A percentile compares a stretch with the other conserved stretches of the same genome.
Conservation (phyloP, 495 filamentous ascomycete species). For the Lindgomyces ingoldianus region DNA sequence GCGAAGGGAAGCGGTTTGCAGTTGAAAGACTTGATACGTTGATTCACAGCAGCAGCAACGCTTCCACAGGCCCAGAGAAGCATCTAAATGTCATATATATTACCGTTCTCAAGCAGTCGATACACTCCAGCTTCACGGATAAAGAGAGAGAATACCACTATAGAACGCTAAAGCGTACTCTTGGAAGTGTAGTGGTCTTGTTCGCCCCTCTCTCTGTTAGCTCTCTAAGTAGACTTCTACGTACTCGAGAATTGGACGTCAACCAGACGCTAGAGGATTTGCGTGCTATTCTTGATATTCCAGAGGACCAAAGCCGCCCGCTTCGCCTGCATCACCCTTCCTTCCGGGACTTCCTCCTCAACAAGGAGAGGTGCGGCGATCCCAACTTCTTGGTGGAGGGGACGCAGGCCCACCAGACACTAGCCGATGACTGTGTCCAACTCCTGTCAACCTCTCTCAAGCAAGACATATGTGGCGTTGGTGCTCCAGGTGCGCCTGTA, state of each 20-base stretch:
- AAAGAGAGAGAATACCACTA: background rate
- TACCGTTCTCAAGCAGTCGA: constrained; percentile 4
- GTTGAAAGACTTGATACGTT: constrained; percentile 13
- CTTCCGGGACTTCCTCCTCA: constrained; percentile 57
- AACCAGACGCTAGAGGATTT: constrained; percentile 24
- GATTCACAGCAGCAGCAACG: background rate
- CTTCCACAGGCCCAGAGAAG: background rate
- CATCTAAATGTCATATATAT: constrained; percentile 5
- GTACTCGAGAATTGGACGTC: constrained; percentile 21
- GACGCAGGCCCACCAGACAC: constrained; percentile 39
- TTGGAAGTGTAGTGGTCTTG: constrained; percentile 41
- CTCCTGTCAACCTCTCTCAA: constrained; percentile 40
- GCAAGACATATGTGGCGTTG: constrained; percentile 48
- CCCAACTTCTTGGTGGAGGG: constrained; percentile 48
- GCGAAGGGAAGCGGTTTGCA: constrained; percentile 7
- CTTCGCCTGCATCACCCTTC: constrained; percentile 53
- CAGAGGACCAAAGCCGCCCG: constrained; percentile 34
- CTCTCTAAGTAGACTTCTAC: constrained; percentile 37
- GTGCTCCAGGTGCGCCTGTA: constrained; percentile 30
- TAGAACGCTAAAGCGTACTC: constrained; percentile 15
- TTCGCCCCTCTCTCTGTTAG: constrained; percentile 39
- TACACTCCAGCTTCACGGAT: background rate
- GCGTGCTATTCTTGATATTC: constrained; percentile 46
- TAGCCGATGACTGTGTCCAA: constrained; percentile 43
- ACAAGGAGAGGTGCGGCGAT: constrained; percentile 39